These are phyloP conservation scores for Nannochloris sp. DNA, from an alignment of 139 green algal species.

Conservation along the genomic window DNA sequence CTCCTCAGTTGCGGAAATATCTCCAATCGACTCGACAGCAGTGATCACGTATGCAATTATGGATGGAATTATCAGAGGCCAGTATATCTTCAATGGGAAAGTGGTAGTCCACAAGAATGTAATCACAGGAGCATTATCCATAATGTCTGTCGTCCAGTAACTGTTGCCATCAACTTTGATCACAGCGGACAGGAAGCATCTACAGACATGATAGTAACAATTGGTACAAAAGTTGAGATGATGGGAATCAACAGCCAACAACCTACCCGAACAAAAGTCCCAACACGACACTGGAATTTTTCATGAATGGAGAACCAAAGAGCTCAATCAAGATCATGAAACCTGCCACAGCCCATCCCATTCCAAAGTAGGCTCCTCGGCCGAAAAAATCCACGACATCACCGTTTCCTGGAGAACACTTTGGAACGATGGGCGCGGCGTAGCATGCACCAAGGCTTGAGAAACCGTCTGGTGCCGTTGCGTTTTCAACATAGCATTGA, in stretches of 20 bases:
- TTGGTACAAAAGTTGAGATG: neutral
- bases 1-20: constrained; percentile 65
- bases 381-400: constrained; percentile 55
- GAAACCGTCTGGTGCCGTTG: constrained; percentile 4
- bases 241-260: neutral
- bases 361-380: constrained; percentile 39
- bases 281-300: constrained; percentile 6
- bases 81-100: constrained; percentile 45
- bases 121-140: constrained; percentile 40
- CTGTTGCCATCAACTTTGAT: constrained; percentile 34
- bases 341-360: constrained; percentile 47
- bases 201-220: neutral
- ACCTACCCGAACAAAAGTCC: constrained; percentile 9
- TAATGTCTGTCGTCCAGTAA: constrained; percentile 31
- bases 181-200: constrained; percentile 35
- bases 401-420: constrained; percentile 37
- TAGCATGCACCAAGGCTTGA: constrained; percentile 7
- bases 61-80: constrained; percentile 1
- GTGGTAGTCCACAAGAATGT: constrained; percentile 72
- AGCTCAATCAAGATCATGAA: constrained; percentile 57
- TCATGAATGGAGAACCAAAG: constrained; percentile 30
- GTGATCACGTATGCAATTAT: constrained; percentile 13
- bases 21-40: constrained; percentile 28
- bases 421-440: constrained; percentile 8
- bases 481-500: constrained; percentile 8